These are phyloP conservation scores for Pseudogymnoascus verrucosus DNA, from an alignment of 2,329 filamentous ascomycete genomes.

Conservation along the genomic window DNA sequence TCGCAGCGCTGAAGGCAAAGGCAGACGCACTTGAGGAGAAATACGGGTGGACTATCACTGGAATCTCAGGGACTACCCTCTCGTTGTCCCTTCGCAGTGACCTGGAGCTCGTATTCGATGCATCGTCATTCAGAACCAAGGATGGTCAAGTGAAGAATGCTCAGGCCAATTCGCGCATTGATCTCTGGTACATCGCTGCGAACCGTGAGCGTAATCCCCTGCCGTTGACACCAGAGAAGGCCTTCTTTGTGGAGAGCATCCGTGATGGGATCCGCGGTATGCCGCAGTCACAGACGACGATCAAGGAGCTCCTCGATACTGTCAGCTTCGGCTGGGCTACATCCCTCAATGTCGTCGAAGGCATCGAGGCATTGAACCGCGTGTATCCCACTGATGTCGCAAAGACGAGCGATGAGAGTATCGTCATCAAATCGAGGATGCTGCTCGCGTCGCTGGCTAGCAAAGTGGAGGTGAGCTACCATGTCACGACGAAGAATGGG, in stretches of 20 bases:
- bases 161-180: slow-evolving; percentile 46
- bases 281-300: slow-evolving; percentile 47
- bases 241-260: slow-evolving; percentile 69
- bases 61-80: slow-evolving; percentile 52
- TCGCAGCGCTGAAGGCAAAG: slow-evolving; percentile 65
- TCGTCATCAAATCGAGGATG: slow-evolving; percentile 54
- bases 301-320: slow-evolving; percentile 49
- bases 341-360: slow-evolving; percentile 49
- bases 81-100: slow-evolving; percentile 67
- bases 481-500: slow-evolving; percentile 40
- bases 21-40: slow-evolving; percentile 57
- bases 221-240: slow-evolving; percentile 55
- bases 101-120: slow-evolving; percentile 66
- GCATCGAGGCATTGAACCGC: slow-evolving; percentile 53
- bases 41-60: slow-evolving; percentile 65
- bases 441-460: slow-evolving; percentile 58
- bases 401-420: slow-evolving; percentile 56
- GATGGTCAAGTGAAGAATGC: slow-evolving; percentile 15
- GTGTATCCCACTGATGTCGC: slow-evolving; percentile 57
- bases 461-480: slow-evolving; percentile 57
- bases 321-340: slow-evolving; percentile 60
- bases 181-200: slow-evolving; percentile 62
- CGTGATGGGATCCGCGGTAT: slow-evolving; percentile 58
- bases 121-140: slow-evolving; percentile 46
- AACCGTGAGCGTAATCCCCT: slow-evolving; percentile 44